Base-by-base conservation (phyloP, 2,329 filamentous ascomycete species). In the Fusarium albosuccineum region DNA sequence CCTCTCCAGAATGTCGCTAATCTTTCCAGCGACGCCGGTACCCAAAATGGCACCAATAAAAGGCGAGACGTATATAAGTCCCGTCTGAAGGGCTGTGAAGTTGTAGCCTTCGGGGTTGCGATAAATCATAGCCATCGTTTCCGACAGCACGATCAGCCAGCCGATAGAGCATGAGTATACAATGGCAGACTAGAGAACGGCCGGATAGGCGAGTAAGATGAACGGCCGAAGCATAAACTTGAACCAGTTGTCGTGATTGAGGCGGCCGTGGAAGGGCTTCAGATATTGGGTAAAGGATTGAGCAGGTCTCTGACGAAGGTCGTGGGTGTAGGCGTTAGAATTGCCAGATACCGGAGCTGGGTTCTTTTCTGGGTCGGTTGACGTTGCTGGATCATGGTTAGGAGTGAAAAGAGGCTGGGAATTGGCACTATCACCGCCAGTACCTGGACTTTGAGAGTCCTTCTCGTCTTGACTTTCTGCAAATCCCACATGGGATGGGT, bases 121-220 rank as follows among this genome's bases (percentile, higher is more conserved):
- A 77, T 92, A 97, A 63, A 97, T 91, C 56, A 91, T 84, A 0
- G 92, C 87, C 3, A 97, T 89, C 0, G 91, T 92, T 78, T 97
- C 94, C 1, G 94, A 97, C 2, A 98, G 86, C 36, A 97, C 93
- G 68, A 97, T 97, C 26, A 97, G 85, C 95, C 95, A 98, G 37
- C 94, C 94, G 5, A 97, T 87, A 0, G 93, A 95, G 70, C 96
- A 90, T 0, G 93, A 83, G 76, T 98, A 97, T 6, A 97, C 88
- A 1, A 91, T 83, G 0, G 93, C 82, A 4, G 92, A 94, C 94
- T 94, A 98, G 9, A 97, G 85, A 1, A 98, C 91, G 0, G 92
- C 87, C 0, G 95, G 95, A 74, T 97, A 97, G 1, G 90, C 87
- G 71, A 91, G 97, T 1, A 97, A 85, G 46, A 97, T 88, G 63